Conservation (phyloP, 1,139 yeast species). For the Saccharomyces hybrid region DNA sequence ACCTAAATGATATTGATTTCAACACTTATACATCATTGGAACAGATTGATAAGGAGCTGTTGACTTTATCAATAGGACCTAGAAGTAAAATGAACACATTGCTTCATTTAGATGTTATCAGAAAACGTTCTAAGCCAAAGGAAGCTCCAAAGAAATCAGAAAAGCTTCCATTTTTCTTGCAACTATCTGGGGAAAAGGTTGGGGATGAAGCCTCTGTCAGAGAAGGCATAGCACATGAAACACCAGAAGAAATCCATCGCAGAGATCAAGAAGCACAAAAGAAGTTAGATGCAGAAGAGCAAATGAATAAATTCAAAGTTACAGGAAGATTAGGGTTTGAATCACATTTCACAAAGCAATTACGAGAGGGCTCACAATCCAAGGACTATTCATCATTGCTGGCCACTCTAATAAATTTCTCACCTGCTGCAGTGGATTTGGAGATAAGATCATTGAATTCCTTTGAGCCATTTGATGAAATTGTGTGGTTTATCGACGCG, state of each 20-base stretch:
- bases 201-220: constrained; percentile 64
- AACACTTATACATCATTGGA: constrained; percentile 45
- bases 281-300: constrained; percentile 19
- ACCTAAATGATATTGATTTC: constrained; percentile 15
- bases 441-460: constrained; percentile 77
- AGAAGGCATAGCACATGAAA: constrained; percentile 36
- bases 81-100: constrained; percentile 72
- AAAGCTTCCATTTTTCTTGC: constrained; percentile 73
- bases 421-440: constrained; percentile 76
- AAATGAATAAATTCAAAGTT: constrained; percentile 29
- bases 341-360: constrained; percentile 60
- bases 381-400: constrained; percentile 46
- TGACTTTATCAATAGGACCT: constrained; percentile 73
- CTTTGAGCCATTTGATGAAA: constrained; percentile 47
- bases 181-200: constrained; percentile 53
- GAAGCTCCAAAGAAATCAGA: constrained; percentile 86
- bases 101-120: constrained; percentile 74
- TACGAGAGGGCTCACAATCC: constrained; percentile 44
- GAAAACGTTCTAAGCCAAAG: constrained; percentile 77
- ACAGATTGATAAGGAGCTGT: constrained; percentile 56
- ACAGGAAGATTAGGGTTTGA: constrained; percentile 43
- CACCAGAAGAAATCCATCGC: constrained; percentile 13
- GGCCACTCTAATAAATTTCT: constrained; percentile 45
- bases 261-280: constrained; percentile 12
- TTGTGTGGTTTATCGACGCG: constrained; percentile 57